Base-by-base conservation (phyloP, 106 monocot genomes). In the Amphibolis antarctica region DNA sequence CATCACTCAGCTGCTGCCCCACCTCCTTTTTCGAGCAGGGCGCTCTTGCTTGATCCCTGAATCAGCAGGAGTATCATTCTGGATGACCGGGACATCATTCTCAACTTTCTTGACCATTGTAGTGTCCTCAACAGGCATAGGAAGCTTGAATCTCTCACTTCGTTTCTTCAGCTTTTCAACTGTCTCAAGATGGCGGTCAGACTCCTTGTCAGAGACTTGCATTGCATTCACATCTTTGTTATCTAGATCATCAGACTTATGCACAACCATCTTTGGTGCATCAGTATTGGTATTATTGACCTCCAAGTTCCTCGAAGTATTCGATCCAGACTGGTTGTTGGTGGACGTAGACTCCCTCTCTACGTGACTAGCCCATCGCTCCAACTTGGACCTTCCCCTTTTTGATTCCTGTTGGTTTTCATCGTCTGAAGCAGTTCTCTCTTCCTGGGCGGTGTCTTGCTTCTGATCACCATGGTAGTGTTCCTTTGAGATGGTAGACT, bases 341-440 rank as follows among this genome's bases (percentile, higher is more conserved):
- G 31, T 54, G 20, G 58, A 52, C 27, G 50, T 68, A 53, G 60
- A 83, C 24, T 94, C 93, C 49, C 83, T 83, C 75, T 94, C 93
- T 72, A 83, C 79, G 66, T 86, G 79, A 65, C 86, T 94, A 12
- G 93, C 80, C 93, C 93, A 94, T 1, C 93, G 85, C 74, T 94
- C 93, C 55, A 94, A 42, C 60, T 94, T 94, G 36, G 93, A 94
- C 4, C 93, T 74, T 28, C 93, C 89, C 64, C 75, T 74, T 75
- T 75, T 92, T 20, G 76, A 80, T 22, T 78, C 75, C 9, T 56
- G 62, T 17, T 75, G 66, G 44, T 74, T 74, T 28, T 79, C 85
- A 68, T 83, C 85, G 62, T 88, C 89, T 19, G 81, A 83, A 27
- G 59, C 72, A 48, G 56, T 61, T 49, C 80, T 72, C 43, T 77